Conservation (phyloP, 441 rosid genomes). For the Hura crepitans region DNA sequence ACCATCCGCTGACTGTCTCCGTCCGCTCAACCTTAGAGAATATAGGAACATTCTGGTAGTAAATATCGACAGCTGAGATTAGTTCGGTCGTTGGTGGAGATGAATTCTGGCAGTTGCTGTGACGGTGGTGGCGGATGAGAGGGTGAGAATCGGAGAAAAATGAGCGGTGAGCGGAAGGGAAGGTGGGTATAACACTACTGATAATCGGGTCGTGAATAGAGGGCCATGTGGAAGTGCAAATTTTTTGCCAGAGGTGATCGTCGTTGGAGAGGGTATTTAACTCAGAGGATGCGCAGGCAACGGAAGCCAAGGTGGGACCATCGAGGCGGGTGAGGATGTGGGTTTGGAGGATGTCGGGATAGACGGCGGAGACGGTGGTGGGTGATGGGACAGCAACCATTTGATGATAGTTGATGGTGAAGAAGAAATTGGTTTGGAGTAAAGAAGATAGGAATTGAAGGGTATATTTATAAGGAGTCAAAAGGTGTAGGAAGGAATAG, state of each 20-base stretch:
- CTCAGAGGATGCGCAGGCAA: constrained; percentile 50
- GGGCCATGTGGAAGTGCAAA: constrained; percentile 63
- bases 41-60: constrained; percentile 35
- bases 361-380: constrained; percentile 38
- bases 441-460: no score
- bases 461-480: no score
- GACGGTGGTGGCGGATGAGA: constrained; percentile 31
- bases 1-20: constrained; percentile 51
- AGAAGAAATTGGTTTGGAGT: not conserved
- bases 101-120: not conserved
- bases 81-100: constrained; percentile 21
- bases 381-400: not conserved
- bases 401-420: not conserved
- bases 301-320: constrained; percentile 61
- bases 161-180: constrained; percentile 58
- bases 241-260: constrained; percentile 51
- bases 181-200: constrained; percentile 36
- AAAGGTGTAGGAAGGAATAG: no score
- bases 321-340: constrained; percentile 72
- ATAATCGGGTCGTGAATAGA: constrained; percentile 42
- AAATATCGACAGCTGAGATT: constrained; percentile 72
- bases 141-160: constrained; percentile 71
- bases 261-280: constrained; percentile 46
- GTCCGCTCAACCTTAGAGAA: constrained; percentile 44
- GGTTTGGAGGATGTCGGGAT: constrained; percentile 48